Evolutionary conservation across 805 yeast species (phyloP), one percentile per base, ranked within the genome.

Genomic region (Cyberlindnera mississippiensis): DNA sequence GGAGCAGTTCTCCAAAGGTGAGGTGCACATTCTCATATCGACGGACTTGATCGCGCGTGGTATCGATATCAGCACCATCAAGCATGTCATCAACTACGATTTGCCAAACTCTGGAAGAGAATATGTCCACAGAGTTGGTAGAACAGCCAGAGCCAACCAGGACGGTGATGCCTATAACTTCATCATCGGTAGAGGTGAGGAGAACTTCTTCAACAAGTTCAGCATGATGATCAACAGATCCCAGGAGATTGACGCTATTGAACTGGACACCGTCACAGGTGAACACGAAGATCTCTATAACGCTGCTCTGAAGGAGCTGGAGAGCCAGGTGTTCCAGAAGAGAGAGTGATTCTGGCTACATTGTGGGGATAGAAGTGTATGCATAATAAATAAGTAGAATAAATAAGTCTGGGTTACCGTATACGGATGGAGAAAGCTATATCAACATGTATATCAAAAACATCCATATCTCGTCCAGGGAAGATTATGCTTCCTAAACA

Each of bases 1-100:
- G 41, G 70, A 75, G 31, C 71, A 71, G 6, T 90, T 93, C 56
- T 68, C 76, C 12, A 54, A 59, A 2, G 80, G 79, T 14, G 68
- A 73, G 2, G 65, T 78, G 36, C 66, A 71, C 33, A 57, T 88
- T 28, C 68, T 76, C 60, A 81, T 75, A 45, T 89, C 87, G 19
- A 93, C 99, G 0, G 99, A 93, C 65, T 71, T 93, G 53, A 84
- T 93, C 61, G 85, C 97, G n/a, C 80, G 99, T 65, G 99, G 99
- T 67, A 76, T 93, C 37, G 96, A 91, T 64, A 73, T 93, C 34
- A 64, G 73, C 13, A 71, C 78, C 4, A 76, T 93, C 37, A 71
- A 77, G 33, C 76, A 78, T 48, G 96, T 93, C 11, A 67, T 93
- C 38, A 93, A 93, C 63, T 93, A 93, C 62, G 98, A 93, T 58